Evolutionary conservation across 176 grass and related monocot species (phyloP), one percentile per base, ranked within the genome.

Genomic region (maize (Zea mays)): DNA sequence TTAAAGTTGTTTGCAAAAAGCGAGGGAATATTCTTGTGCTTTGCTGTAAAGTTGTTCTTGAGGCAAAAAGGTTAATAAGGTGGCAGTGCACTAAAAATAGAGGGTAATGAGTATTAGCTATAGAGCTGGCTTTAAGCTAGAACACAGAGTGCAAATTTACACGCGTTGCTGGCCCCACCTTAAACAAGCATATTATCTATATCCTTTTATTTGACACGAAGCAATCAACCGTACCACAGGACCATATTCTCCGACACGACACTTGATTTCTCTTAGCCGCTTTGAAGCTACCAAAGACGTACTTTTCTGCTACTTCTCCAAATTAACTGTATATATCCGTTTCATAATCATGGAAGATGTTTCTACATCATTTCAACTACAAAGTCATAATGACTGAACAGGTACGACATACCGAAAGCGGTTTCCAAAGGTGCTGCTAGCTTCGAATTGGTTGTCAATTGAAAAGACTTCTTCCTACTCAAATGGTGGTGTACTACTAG

Each of bases 1-100:
- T n/a, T n/a, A n/a, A n/a, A n/a, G n/a, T n/a, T n/a, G n/a, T n/a
- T n/a, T n/a, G n/a, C n/a, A 56, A 73, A 78, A 78, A 85, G 58
- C 20, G 42, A 37, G 2, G 60, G 83, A 73, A 85, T 85, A 85
- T 85, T 85, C 83, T 11, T 52, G 13, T 64, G 51, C 75, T 66
- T 66, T 73, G 46, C 46, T 85, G 83, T 85, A 79, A 79, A 85
- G 75, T 85, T 40, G 46, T 42, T 52, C 38, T 12, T 66, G 68
- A 72, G 10, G 59, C 37, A 38, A 78, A 84, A 44, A 67, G 35
- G 36, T n/a, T n/a, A n/a, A n/a, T 73, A 16, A 33, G 33, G 77
- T 65, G 20, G 13, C 56, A 36, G 46, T 56, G 66, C 6, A 63
- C 36, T 54, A 43, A 72, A 84, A 85, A 27, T 38, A 8, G 48